Evolutionary conservation across 371 early-diverging fungal species (phyloP).

Genomic region (Rhizomucor pusillus): DNA sequence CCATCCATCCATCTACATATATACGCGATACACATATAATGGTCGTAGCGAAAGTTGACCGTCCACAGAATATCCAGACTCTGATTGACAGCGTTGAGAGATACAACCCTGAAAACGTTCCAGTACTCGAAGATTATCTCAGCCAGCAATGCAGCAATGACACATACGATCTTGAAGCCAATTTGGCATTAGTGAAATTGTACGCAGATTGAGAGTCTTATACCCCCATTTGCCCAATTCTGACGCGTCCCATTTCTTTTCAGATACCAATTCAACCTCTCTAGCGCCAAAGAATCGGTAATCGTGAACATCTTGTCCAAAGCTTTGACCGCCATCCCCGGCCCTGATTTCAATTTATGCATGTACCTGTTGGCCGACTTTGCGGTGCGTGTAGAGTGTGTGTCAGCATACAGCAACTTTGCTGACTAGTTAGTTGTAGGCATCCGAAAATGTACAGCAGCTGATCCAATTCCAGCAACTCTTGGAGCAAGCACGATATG

Average conservation of each 20-base stretch:
- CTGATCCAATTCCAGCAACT: slow-evolving; percentile 74
- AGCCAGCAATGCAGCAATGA: slow-evolving; percentile 71
- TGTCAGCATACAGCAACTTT: background rate
- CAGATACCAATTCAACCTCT: slow-evolving; percentile 88
- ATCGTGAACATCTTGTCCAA: slow-evolving; percentile 77
- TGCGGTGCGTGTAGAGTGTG: slow-evolving; percentile 48
- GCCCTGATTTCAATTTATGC: slow-evolving; percentile 88
- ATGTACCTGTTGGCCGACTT: slow-evolving; percentile 80
- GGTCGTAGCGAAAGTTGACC: slow-evolving; percentile 29
- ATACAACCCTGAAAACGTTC: slow-evolving; percentile 87
- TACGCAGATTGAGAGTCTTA: slow-evolving; percentile 40
- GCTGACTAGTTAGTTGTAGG: slow-evolving; percentile 20
- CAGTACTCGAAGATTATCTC: slow-evolving; percentile 80
- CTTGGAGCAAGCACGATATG: slow-evolving; percentile 78
- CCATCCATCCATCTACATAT: background rate
- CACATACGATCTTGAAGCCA: slow-evolving; percentile 86
- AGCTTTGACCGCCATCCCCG: slow-evolving; percentile 81
- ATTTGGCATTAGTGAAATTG: slow-evolving; percentile 88
- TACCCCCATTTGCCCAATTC: background rate
- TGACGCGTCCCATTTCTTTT: slow-evolving; percentile 1
- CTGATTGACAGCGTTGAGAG: slow-evolving; percentile 79
- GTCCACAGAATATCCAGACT: slow-evolving; percentile 74
- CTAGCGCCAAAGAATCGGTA: slow-evolving; percentile 66
- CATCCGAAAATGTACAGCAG: slow-evolving; percentile 57
- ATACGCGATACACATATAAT: slow-evolving; percentile 1